Base-by-base conservation (phyloP, 345 rosid species). In the Camelina neglecta region DNA sequence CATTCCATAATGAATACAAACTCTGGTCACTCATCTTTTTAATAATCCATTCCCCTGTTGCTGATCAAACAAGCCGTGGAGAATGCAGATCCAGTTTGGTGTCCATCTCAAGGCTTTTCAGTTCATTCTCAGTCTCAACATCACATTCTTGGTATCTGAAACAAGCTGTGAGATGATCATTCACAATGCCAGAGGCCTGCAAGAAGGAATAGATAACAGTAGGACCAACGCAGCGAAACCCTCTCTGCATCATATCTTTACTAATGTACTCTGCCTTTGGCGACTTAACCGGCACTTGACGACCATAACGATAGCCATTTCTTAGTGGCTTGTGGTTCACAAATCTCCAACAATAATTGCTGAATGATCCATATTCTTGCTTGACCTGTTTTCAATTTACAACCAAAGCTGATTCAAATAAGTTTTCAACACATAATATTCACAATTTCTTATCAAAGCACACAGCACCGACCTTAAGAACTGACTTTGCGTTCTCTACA, bases 171-270 rank as follows among this genome's bases (percentile, higher is more conserved):
- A 91, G 90, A 82, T 93, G 98, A 71, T 93, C 97, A 15, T 91
- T 91, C 33, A 86, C 90, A 41, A 91, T 83, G 7, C 97, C 96
- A 15, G 88, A 80, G 21, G 77, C 95, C 76, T 94, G 97, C 93
- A 91, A 84, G 90, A 91, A 94, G 0, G 97, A 91, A 60, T 94
- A 91, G 10, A 94, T 66, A 26, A 89, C 87, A 1, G 93, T 87
- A 1, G 98, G 97, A 15, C 98, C 98, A n/a, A 94, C 95, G 8
- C 92, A 91, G 7, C 92, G 84, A 73, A 94, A 91, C 65, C 98
- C 98, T 85, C 93, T 84, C 81, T 60, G 94, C 96, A 91, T 93
- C 83, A 93, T 80, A 68, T 91, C 92, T 84, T 91, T 93, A 89
- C 97, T 91, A 11, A 94, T 83, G 56, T 83, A 56, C 76, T 91